Evolutionary conservation across 2,329 filamentous ascomycete genomes (phyloP), one percentile per base, ranked within the genome.

Genomic region (Microcera coccophila): DNA sequence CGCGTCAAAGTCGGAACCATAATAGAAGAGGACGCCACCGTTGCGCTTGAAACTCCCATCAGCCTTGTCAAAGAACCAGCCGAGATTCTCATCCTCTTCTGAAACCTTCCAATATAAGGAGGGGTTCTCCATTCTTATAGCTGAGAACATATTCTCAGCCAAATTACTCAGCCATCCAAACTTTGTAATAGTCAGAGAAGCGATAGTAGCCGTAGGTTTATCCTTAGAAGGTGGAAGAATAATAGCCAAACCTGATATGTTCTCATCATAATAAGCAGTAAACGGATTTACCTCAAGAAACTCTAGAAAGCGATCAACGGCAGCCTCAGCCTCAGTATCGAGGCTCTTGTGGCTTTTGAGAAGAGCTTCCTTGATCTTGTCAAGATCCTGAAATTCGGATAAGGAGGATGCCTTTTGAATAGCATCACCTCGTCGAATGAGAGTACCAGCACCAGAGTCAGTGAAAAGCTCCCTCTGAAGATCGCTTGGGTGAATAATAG

Each of bases 21-120:
- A 95, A 87, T 91, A 97, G 75, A 97, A 97, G 61, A 97, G 83
- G 31, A 96, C 88, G 61, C 90, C 87, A 45, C 89, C 89, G 54
- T 88, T 82, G 42, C 84, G 82, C 49, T 85, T 88, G 58, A 96
- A 79, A 67, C 88, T 95, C 42, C 93, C 91, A 56, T 96, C 90
- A 9, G 91, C 86, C 76, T 95, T 95, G 68, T 95, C 90, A 56
- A 95, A 94, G 75, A 97, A 96, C 93, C 91, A 97, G 10, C 88
- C 90, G 58, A 97, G 74, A 65, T 97, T 96, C 76, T 97, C 91
- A 58, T 97, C 90, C 55, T 94, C 86, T 61, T 90, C 85, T 71
- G 87, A 91, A 47, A 96, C 91, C 14, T 90, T 95, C 91, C 90
- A 98, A 50, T 89, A 86, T 52, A 97, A 76, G 70, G 85, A 88